Evolutionary conservation across 202 grass and related monocot genomes (phyloP).

Genomic region (Eragrostis tef): DNA sequence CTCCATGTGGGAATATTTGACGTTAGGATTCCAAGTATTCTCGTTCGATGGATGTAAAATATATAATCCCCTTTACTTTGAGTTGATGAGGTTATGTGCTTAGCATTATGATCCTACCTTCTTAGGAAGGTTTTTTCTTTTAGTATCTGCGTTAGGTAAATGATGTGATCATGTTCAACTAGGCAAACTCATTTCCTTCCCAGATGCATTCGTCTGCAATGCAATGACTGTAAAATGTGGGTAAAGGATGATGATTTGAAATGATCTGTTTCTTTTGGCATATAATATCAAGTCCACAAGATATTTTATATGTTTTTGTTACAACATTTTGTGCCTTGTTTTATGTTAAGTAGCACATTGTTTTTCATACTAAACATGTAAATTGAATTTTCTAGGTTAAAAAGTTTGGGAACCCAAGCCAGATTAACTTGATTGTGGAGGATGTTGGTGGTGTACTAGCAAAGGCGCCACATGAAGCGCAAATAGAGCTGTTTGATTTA

Average conservation of each 20-base stretch:
- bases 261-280: not conserved
- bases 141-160: not conserved
- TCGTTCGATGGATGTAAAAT: not conserved
- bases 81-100: slow-evolving; percentile 9
- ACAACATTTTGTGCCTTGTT: not conserved
- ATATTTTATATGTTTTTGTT: not conserved
- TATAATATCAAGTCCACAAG: not conserved
- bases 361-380: slow-evolving; percentile 14
- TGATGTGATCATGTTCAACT: not conserved
- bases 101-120: slow-evolving; percentile 17
- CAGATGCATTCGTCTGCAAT: slow-evolving; percentile 3
- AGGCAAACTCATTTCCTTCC: not conserved
- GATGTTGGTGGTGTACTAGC: slow-evolving; percentile 85
- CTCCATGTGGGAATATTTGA: not conserved
- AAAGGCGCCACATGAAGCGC: slow-evolving; percentile 66
- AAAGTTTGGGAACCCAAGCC: slow-evolving; percentile 86
- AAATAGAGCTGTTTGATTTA: slow-evolving; percentile 88
- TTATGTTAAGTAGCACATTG: not conserved
- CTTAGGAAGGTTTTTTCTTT: slow-evolving; percentile 13
- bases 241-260: not conserved
- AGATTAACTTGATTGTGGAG: slow-evolving; percentile 79
- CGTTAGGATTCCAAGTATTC: not conserved
- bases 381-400: slow-evolving; percentile 65
- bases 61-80: slow-evolving; percentile 13
- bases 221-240: not conserved